These are phyloP conservation scores for Haberlea rhodopensis DNA, from an alignment of 257 asterid genomes.

Conservation along the genomic window DNA sequence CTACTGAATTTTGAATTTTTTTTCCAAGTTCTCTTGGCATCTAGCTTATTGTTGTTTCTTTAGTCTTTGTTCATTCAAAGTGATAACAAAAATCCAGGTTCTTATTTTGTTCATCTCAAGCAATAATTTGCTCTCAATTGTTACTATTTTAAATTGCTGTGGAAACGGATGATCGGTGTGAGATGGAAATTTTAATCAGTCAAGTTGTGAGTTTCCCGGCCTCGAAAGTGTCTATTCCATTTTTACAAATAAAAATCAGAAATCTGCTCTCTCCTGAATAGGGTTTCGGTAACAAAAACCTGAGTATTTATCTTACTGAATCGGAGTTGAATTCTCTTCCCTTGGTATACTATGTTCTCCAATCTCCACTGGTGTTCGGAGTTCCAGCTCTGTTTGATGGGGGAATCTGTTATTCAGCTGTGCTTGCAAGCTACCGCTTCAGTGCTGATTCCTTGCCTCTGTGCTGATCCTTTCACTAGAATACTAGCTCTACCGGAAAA, in stretches of 20 bases:
- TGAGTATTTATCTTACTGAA: too few relatives aligned
- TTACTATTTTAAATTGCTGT: neutral
- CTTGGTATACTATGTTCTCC: neutral
- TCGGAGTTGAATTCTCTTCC: neutral
- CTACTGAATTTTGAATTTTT: too few relatives aligned
- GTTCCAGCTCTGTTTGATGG: neutral
- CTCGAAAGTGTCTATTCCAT: neutral
- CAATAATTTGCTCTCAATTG: neutral
- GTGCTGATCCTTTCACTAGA: neutral
- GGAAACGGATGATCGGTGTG: neutral
- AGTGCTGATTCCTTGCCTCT: neutral
- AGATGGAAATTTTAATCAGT: neutral
- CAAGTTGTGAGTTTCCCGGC: neutral
- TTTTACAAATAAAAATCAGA: too few relatives aligned
- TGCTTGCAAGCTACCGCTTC: neutral
- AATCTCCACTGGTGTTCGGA: neutral
- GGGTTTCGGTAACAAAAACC: neutral
- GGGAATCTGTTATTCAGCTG: neutral
- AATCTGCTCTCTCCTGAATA: neutral
- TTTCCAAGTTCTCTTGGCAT: neutral
- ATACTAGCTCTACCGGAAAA: neutral
- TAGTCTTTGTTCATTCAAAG: too few relatives aligned
- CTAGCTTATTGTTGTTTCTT: neutral
- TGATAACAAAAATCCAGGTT: neutral
- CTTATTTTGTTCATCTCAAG: neutral